Base-by-base conservation (phyloP, 257 asterid genomes). In the Mentha longifolia region DNA sequence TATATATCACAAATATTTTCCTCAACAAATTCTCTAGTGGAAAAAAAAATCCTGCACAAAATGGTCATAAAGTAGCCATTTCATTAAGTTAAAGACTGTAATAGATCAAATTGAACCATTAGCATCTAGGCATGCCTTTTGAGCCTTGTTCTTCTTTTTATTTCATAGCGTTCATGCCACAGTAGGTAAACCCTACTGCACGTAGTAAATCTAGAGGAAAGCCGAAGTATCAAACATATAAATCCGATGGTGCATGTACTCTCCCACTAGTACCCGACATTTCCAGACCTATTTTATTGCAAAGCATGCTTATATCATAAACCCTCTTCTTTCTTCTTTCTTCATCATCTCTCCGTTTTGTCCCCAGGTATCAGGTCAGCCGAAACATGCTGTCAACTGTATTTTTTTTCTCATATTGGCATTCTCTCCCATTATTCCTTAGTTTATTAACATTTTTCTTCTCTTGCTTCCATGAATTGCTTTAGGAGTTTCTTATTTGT, bases 201-300 rank as follows among this genome's bases (percentile, higher is more conserved):
- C 54, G 56, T 60, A 56, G 64, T 46, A 14, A 46, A 70, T 61
- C 7, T 54, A 42, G 47, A 35, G 14, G 51, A 55, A 54, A 31
- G 6, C 35, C 33, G 22, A 42, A 16, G 41, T 17, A 16, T 49
- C 62, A 30, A 68, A 51, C 43, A 39, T 50, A 41, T n/a, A 50
- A 67, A 60, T 37, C 35, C 39, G 35, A 25, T 11, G 25, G 66
- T 61, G 31, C 33, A 61, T 58, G 59, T 60, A 17, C 41, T 61
- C 1, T 60, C 58, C 43, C 16, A 63, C 68, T 37, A 22, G 52
- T 52, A 60, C 68, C 33, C 35, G 33, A 54, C 45, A 16, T 62
- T 61, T 33, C 37, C n/a, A 10, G 39, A 64, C 58, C 51, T 22
- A 42, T 35, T 13, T 61, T 55, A 57, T 52, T 72, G 28, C 25